phyloP scores from a whole-genome alignment of 2,329 filamentous ascomycete genomes.

The Ramularia endophylla region DNA sequence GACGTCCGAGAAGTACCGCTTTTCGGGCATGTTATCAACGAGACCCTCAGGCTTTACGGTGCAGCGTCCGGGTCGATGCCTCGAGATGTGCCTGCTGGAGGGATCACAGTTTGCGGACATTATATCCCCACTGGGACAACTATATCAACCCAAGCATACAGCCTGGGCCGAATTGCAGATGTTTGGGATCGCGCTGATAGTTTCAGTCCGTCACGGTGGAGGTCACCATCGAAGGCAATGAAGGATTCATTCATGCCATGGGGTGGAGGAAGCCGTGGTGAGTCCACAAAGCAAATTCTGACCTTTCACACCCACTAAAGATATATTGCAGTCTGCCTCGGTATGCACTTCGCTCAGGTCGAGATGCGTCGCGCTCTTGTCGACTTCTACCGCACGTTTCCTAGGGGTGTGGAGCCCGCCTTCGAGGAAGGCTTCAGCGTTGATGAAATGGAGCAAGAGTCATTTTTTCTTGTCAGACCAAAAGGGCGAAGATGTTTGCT shows the following conservation, averaged over 20 bases:
- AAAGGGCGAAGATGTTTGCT: too few relatives aligned
- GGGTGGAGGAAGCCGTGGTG: conserved; percentile 8
- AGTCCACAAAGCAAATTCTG: background rate
- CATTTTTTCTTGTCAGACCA: too few relatives aligned
- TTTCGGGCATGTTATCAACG: conserved; percentile 14
- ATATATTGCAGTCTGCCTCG: conserved; percentile 5
- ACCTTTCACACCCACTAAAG: too few relatives aligned
- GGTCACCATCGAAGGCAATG: conserved; percentile 1
- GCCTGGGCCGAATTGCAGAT: conserved; percentile 16
- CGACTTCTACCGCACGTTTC: conserved; percentile 10
- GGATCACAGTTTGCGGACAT: conserved; percentile 31
- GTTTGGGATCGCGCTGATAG: background rate
- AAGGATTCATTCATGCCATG: conserved; percentile 7
- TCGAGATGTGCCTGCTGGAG: conserved; percentile 31
- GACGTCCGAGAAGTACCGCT: conserved; percentile 12
- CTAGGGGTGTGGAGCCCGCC: conserved; percentile 1
- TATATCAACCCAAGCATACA: conserved; percentile 14
- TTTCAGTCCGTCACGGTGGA: conserved; percentile 1
- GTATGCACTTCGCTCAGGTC: conserved; percentile 10
- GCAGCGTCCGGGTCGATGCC: conserved; percentile 27
- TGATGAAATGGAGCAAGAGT: background rate
- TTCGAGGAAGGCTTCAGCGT: background rate
- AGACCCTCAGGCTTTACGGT: conserved; percentile 20
- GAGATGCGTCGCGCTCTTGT: conserved; percentile 8
- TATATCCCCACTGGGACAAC: conserved; percentile 32